These are phyloP conservation scores for Trichophyton schoenleinii DNA, from an alignment of 2,329 filamentous ascomycete species.

Conservation along the genomic window DNA sequence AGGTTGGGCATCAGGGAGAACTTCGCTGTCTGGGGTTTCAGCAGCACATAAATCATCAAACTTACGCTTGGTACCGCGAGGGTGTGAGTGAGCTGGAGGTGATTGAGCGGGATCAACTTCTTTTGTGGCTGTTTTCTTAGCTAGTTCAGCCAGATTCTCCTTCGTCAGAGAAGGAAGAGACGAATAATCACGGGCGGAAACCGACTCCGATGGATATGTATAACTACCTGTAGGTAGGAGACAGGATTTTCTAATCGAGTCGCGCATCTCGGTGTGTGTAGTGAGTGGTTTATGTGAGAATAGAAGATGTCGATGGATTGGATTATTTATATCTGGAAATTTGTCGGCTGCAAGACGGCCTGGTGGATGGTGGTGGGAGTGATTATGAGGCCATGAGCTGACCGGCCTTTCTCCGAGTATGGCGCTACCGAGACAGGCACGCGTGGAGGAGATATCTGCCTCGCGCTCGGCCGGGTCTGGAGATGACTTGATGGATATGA, in stretches of 20 bases:
- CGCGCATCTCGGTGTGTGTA: too few relatives aligned
- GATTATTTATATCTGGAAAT: too few relatives aligned
- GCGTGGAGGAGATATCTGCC: neutral
- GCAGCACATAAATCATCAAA: neutral
- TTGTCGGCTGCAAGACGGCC: too few relatives aligned
- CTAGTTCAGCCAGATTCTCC: neutral
- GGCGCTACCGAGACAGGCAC: neutral
- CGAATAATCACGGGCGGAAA: too few relatives aligned
- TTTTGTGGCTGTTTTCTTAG: neutral
- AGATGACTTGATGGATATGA: constrained; percentile 1
- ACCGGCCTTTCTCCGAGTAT: too few relatives aligned
- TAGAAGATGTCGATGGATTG: too few relatives aligned
- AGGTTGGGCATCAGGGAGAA: constrained; percentile 7
- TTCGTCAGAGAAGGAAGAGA: neutral
- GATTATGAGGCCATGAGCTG: too few relatives aligned
- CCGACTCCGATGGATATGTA: too few relatives aligned
- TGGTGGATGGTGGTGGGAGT: too few relatives aligned
- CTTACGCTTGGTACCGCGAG: constrained; percentile 6
- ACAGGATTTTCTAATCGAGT: too few relatives aligned
- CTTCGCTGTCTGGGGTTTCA: neutral
- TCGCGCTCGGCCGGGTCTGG: neutral
- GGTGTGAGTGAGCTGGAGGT: neutral
- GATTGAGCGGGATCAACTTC: neutral
- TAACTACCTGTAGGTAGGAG: too few relatives aligned
- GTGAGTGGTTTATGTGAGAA: too few relatives aligned